Conservation (phyloP, 805 yeast genomes). For the Hanseniaspora occidentalis region DNA sequence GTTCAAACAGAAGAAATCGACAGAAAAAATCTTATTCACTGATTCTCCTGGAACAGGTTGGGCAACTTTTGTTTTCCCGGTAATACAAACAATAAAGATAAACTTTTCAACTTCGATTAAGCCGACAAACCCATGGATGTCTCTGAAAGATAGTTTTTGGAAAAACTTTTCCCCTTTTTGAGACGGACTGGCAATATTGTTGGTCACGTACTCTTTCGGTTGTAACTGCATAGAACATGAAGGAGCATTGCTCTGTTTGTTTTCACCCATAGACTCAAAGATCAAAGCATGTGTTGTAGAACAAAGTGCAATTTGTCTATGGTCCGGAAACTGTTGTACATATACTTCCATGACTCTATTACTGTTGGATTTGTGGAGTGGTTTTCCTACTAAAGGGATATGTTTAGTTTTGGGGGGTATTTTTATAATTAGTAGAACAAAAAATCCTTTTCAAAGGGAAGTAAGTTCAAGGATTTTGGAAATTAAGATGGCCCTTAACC, state of each 20-base stretch:
- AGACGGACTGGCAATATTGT: conserved; percentile 17
- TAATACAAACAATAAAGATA: conserved; percentile 65
- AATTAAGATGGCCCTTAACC: too few species aligned
- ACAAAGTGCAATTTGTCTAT: conserved; percentile 24
- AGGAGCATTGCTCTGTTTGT: conserved; percentile 17
- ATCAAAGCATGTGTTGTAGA: conserved; percentile 34
- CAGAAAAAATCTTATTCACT: conserved; percentile 68
- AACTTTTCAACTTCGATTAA: conserved; percentile 57
- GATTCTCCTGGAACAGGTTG: conserved; percentile 69
- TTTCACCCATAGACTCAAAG: conserved; percentile 29
- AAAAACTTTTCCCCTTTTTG: conserved; percentile 19
- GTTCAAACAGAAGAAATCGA: conserved; percentile 73
- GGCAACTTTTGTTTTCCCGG: conserved; percentile 69
- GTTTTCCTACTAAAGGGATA: neutral
- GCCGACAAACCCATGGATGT: conserved; percentile 65
- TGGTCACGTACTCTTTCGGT: conserved; percentile 18
- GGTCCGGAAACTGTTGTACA: conserved; percentile 2
- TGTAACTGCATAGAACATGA: conserved; percentile 37
- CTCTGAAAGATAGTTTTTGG: conserved; percentile 31
- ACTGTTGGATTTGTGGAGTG: neutral
- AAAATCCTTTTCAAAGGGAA: too few species aligned
- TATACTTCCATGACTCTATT: neutral
- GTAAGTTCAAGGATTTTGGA: too few species aligned
- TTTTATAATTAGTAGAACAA: too few species aligned
- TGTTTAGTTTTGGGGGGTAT: neutral